Conservation (phyloP, 495 filamentous ascomycete species). For the Terfezia claveryi region DNA sequence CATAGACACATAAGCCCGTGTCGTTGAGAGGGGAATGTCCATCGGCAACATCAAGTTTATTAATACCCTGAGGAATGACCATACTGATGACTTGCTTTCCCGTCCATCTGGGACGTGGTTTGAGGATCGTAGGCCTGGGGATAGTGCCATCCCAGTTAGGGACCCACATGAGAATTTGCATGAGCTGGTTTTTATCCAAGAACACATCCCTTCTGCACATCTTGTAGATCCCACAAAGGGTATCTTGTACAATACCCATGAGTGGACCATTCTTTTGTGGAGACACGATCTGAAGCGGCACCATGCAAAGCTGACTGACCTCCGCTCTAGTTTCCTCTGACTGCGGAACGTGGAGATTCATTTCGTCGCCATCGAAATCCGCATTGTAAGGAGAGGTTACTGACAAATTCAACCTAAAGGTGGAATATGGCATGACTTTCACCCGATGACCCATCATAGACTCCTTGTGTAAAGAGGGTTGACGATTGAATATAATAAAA, state of each 20-base stretch:
- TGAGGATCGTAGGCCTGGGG: constrained; percentile 72
- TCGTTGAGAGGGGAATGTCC: constrained; percentile 46
- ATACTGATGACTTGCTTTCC: constrained; percentile 94
- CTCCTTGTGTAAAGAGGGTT: constrained; percentile 96
- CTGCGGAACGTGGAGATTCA: constrained; percentile 98
- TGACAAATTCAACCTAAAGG: constrained; percentile 88
- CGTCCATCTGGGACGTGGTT: constrained; percentile 87
- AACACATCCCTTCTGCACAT: constrained; percentile 84
- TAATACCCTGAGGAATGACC: constrained; percentile 69
- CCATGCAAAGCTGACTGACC: constrained; percentile 79
- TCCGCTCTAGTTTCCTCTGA: constrained; percentile 89
- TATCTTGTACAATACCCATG: constrained; percentile 99
- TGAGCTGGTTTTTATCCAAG: constrained; percentile 68
- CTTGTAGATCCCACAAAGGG: constrained; percentile 89
- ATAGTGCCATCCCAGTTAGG: constrained; percentile 93
- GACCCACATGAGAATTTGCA: constrained; percentile 92
- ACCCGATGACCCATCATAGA: constrained; percentile 99
- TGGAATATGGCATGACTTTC: constrained; percentile 94
- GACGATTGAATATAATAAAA: constrained; percentile 97
- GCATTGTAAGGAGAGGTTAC: constrained; percentile 98
- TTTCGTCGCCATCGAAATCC: constrained; percentile 98
- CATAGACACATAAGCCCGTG: constrained; percentile 59
- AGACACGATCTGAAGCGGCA: constrained; percentile 91
- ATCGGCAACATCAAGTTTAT: constrained; percentile 37
- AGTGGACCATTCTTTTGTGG: constrained; percentile 90